Conservation (phyloP, 306 rosid genomes). For the Luffa aegyptiaca region DNA sequence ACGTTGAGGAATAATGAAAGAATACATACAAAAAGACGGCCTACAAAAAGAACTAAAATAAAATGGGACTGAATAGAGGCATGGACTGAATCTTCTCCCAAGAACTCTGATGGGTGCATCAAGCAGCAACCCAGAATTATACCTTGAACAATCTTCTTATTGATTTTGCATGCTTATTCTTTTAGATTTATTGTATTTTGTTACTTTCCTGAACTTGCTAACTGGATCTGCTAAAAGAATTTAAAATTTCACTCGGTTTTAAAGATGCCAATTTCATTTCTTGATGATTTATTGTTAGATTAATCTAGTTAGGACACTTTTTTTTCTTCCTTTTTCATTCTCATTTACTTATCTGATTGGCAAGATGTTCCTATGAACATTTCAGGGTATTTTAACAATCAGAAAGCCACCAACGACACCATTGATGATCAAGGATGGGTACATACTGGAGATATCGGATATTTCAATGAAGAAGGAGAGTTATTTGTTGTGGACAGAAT, state of each 20-base stretch:
- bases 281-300: not conserved
- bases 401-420: slow-evolving; percentile 27
- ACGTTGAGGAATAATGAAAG: not conserved
- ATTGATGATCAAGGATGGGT: slow-evolving; percentile 36
- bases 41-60: not conserved
- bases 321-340: not conserved
- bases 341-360: not conserved
- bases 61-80: not conserved
- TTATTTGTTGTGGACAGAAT: slow-evolving; percentile 37
- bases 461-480: slow-evolving; percentile 31
- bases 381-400: slow-evolving; percentile 36
- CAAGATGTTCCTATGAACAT: not conserved
- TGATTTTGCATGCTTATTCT: not conserved
- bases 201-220: not conserved
- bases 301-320: not conserved
- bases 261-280: not conserved
- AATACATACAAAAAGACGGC: not conserved
- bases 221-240: not conserved
- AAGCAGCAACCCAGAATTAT: not conserved
- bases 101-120: not conserved
- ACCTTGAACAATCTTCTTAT: not conserved
- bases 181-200: not conserved
- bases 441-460: slow-evolving; percentile 37
- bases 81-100: not conserved
- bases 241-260: not conserved